Evolutionary conservation across 495 filamentous ascomycete species (phyloP).

Genomic region (Aspergillus saccharolyticus): DNA sequence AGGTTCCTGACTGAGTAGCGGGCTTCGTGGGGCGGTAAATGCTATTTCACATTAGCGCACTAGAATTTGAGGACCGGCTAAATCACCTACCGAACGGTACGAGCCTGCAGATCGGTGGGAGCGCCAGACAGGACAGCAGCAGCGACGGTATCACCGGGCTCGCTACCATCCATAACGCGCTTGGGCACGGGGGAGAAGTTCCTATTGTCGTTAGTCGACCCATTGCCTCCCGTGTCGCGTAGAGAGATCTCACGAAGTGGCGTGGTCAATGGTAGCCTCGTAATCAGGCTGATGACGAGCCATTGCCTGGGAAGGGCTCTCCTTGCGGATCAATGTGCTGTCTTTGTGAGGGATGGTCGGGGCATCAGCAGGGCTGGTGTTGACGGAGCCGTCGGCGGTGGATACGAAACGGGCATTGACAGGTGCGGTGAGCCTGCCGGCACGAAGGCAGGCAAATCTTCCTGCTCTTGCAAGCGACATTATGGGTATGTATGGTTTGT

Average conservation of each 20-base stretch:
- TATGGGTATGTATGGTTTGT: slow-evolving; percentile 21
- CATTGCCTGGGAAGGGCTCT: slow-evolving; percentile 47
- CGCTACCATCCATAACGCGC: slow-evolving; percentile 83
- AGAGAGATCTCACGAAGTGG: slow-evolving; percentile 65
- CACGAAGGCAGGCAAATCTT: slow-evolving; percentile 35
- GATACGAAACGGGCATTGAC: slow-evolving; percentile 38
- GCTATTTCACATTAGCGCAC: slow-evolving; percentile 42
- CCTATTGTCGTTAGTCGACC: slow-evolving; percentile 42
- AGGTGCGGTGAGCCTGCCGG: slow-evolving; percentile 26
- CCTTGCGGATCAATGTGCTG: slow-evolving; percentile 48
- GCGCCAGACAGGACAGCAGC: slow-evolving; percentile 89
- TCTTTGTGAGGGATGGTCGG: slow-evolving; percentile 31
- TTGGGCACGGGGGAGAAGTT: slow-evolving; percentile 86
- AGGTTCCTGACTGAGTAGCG: slow-evolving; percentile 87
- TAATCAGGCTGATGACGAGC: slow-evolving; percentile 73
- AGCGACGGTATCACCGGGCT: slow-evolving; percentile 66
- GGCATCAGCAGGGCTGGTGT: slow-evolving; percentile 39
- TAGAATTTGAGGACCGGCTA: background rate
- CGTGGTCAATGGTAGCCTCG: slow-evolving; percentile 68
- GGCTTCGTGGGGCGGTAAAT: slow-evolving; percentile 89
- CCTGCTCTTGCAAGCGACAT: slow-evolving; percentile 46
- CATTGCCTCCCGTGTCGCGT: slow-evolving; percentile 1
- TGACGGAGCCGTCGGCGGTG: slow-evolving; percentile 27
- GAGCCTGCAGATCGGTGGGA: slow-evolving; percentile 85
- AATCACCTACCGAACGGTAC: slow-evolving; percentile 74